Base-by-base conservation (phyloP, 108 stramenopile genomes). In the Skeletonema marinoi region DNA sequence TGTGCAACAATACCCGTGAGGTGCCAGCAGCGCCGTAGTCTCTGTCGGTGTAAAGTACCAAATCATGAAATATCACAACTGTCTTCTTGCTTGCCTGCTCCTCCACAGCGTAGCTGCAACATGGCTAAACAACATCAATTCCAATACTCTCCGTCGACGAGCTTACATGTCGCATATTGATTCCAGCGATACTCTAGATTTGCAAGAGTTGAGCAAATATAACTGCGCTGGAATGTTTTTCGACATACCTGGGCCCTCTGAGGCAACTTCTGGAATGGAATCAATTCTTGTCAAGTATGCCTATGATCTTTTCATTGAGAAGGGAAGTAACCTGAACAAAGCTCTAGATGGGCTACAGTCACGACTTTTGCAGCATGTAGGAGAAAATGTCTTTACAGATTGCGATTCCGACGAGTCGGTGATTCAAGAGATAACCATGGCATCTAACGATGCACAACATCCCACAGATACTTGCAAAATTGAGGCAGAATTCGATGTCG, bases 261-360 rank as follows among this genome's bases (percentile, higher is more conserved):
- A 42, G 8, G 33, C 25, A 35, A 50, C 60, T 12, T 39, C 41
- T n/a, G 54, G 13, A 25, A 46, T 68, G 31, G 68, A 61, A 21
- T 29, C 30, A 39, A 69, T 13, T 42, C 61, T 77, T 36, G 76
- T 77, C 42, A 60, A 70, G 76, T 77, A 77, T 54, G 68, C 51
- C 3, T 77, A 77, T 44, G 76, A 77, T 62, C 48, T 67, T 16
- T 68, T 60, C 39, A 39, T 77, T 33, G 63, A 77, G 29, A 54
- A 59, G 35, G 76, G 50, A 16, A 70, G 68, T 31, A 68, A 70
- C 33, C 31, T 44, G 58, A 38, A 19, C 14, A 77, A 21, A 19
- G 61, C 76, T 0, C 61, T 70, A 11, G 29, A 46, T 44, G 63
- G 48, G 61, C 46, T 77, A 32, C 76, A 77, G 32, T 21, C 61